Base-by-base conservation (phyloP, 2,329 filamentous ascomycete genomes). In the Fonsecaea pedrosoi region DNA sequence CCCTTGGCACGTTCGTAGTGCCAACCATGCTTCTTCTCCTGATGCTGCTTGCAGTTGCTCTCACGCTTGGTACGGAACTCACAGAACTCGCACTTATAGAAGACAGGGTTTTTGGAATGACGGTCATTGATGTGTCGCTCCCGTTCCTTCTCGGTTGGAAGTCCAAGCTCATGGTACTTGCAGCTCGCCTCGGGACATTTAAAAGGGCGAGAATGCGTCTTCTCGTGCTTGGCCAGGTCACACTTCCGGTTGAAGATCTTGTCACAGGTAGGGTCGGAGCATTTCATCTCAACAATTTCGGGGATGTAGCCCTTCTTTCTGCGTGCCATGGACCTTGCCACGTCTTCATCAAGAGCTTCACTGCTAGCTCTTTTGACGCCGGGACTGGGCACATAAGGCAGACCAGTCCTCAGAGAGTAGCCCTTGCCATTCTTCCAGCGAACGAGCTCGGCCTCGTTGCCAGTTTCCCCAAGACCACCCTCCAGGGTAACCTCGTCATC, bases 161-260 rank as follows among this genome's bases (percentile, higher is more conserved):
- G 98, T 58, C 95, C 95, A 73, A 91, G 88, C 38, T 90, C 86
- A 77, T 91, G 88, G 79, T 97, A 98, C 77, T 96, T 96, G 90
- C 95, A 98, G 54, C 87, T 89, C 48, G 86, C 76, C 25, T 92
- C 83, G 6, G 89, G 86, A 79, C 95, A 99, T 83, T 99, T 99
- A 91, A 92, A 97, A 9, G 94, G 95, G 40, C 95, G 91, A 64
- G 92, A 93, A 79, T 99, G 95, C 0, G 94, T 98, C 84, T 98
- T 99, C 82, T 96, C 91, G 80, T 99, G 95, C 84, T 98, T 98
- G 72, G 93, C 97, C 66, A 98, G 83, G 78, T 99, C 95, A 79
- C 95, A 98, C n/a, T 92, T 92, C 69, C 95, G 90, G 81, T 95
- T 96, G 83, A 98, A 98, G 79, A 94, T 88, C 81, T 97, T 97